Evolutionary conservation across 73 alveolate genomes (phyloP).

Genomic region (Paramecium tetraurelia): DNA sequence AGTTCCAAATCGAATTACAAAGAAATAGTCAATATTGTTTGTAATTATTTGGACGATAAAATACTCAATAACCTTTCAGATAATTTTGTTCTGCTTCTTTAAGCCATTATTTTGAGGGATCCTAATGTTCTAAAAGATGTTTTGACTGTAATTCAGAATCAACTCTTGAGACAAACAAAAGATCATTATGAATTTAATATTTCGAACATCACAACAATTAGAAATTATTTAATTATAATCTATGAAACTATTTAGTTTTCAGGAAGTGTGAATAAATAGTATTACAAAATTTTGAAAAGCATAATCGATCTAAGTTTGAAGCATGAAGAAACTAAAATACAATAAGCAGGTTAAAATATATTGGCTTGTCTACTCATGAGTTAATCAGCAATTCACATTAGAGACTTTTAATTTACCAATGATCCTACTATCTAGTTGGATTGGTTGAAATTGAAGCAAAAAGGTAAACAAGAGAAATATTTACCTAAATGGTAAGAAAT

Average conservation of each 20-base stretch:
- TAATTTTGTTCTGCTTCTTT: background rate
- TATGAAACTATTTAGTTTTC: background rate
- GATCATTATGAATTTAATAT: conserved; percentile 7
- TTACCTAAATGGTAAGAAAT: background rate
- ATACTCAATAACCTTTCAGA: background rate
- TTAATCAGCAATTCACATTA: background rate
- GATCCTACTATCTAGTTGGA: background rate
- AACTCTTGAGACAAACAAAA: background rate
- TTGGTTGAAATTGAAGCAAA: background rate
- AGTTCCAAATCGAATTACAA: background rate
- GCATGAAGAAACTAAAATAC: background rate
- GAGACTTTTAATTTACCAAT: background rate
- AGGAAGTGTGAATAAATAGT: background rate
- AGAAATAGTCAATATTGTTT: conserved; percentile 25
- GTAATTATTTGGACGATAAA: conserved; percentile 5
- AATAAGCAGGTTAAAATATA: background rate
- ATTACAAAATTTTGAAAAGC: background rate
- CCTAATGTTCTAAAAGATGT: background rate
- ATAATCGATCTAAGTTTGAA: conserved; percentile 5
- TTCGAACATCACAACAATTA: background rate
- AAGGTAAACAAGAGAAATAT: background rate
- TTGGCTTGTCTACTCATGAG: background rate
- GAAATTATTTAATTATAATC: background rate
- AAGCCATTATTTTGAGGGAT: conserved; percentile 9
- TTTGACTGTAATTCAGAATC: background rate